Percentiles rank a stretch among this genome's conserved stretches.
Evolutionary conservation across 2,329 filamentous ascomycete species (phyloP).

Genomic region (Fusarium metavorans): DNA sequence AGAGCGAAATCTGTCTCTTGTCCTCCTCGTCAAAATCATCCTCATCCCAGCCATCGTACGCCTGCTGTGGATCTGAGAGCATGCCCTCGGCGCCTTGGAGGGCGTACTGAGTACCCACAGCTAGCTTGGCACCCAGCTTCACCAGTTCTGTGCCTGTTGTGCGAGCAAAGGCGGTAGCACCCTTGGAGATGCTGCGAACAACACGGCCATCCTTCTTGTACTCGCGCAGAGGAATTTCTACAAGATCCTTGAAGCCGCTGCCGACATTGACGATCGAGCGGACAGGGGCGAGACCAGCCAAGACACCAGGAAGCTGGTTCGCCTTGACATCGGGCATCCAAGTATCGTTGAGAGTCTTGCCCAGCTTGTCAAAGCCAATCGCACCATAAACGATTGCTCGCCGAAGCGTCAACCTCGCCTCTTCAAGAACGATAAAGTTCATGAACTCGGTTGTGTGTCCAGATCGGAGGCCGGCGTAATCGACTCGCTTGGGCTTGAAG

Average conservation of each 20-base stretch:
- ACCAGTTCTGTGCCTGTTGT: constrained; percentile 96
- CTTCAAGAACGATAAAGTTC: constrained; percentile 96
- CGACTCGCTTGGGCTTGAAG: constrained; percentile 98
- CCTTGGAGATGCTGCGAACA: constrained; percentile 91
- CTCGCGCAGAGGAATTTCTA: constrained; percentile 90
- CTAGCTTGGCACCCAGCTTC: constrained; percentile 92
- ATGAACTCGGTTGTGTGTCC: constrained; percentile 98
- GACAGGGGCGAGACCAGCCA: constrained; percentile 91
- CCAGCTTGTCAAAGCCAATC: constrained; percentile 88
- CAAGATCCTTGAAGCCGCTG: constrained; percentile 84
- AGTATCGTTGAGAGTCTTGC: constrained; percentile 91
- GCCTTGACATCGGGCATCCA: constrained; percentile 95
- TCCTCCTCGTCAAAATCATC: constrained; percentile 75
- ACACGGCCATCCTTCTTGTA: constrained; percentile 95
- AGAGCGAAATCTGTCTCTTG: constrained; percentile 85
- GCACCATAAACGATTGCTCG: constrained; percentile 95
- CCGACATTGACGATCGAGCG: constrained; percentile 92
- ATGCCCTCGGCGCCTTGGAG: constrained; percentile 90
- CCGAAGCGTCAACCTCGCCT: constrained; percentile 85
- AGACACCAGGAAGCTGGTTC: constrained; percentile 88
- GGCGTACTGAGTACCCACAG: constrained; percentile 93
- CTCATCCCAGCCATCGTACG: constrained; percentile 64
- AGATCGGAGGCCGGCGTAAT: constrained; percentile 91
- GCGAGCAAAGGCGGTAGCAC: constrained; percentile 88
- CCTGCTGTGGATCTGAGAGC: constrained; percentile 62